Conservation (phyloP, 352 stramenopile genomes). For the Globisporangium canariense region DNA sequence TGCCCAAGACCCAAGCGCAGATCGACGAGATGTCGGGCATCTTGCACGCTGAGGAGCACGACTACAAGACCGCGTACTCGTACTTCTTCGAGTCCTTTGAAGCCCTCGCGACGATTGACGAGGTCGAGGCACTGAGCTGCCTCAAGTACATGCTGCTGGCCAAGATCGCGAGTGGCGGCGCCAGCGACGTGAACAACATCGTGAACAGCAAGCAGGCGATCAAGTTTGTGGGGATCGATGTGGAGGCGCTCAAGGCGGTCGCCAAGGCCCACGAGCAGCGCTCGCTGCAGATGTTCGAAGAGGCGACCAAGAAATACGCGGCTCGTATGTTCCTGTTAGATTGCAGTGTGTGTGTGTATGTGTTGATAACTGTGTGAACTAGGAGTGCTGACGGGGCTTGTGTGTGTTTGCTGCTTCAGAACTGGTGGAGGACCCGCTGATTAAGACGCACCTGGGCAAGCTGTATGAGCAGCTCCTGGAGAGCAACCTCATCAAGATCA, state of each 20-base stretch:
- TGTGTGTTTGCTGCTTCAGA: conserved; percentile 36
- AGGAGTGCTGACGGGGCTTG: neutral
- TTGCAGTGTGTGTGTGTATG: neutral
- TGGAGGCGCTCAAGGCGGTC: conserved; percentile 96
- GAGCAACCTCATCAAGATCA: conserved; percentile 99
- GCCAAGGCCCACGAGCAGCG: conserved; percentile 93
- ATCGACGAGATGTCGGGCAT: conserved; percentile 97
- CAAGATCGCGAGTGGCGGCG: conserved; percentile 91
- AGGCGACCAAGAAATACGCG: conserved; percentile 87
- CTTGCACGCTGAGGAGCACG: conserved; percentile 96
- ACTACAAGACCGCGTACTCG: conserved; percentile 99
- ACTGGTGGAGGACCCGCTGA: conserved; percentile 80
- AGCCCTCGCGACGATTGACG: conserved; percentile 92
- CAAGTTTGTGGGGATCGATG: conserved; percentile 95
- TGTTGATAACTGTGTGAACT: neutral
- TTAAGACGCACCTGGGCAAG: conserved; percentile 94
- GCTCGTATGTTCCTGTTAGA: conserved; percentile 35
- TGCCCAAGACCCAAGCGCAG: conserved; percentile 92
- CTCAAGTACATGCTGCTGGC: conserved; percentile 99
- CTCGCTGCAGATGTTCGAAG: conserved; percentile 90
- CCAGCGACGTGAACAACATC: conserved; percentile 93
- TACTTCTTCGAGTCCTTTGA: conserved; percentile 99
- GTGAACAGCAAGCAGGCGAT: conserved; percentile 96
- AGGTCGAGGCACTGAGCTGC: conserved; percentile 76
- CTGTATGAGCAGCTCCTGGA: conserved; percentile 98